A percentile compares a stretch with the other conserved stretches of the same genome.
Evolutionary conservation across 768 basidiomycete genomes (phyloP).

Genomic region (Tulasnella calospora): DNA sequence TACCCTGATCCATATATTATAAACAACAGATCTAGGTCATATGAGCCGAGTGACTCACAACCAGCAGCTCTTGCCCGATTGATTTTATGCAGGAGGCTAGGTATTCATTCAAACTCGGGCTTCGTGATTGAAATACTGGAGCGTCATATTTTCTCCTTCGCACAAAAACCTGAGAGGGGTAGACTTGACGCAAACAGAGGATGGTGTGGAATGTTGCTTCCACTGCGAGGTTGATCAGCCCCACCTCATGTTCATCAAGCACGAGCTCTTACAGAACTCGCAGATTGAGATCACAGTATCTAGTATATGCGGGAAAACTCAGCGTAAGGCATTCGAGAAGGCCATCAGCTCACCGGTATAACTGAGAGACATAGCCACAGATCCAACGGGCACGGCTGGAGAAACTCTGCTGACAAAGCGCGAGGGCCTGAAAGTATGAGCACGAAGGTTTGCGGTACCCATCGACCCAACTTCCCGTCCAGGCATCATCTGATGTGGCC

Average conservation of each 20-base stretch:
- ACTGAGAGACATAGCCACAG: conserved; percentile 12
- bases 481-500: neutral
- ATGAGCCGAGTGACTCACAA: conserved; percentile 40
- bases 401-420: too few species aligned
- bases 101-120: conserved; percentile 82
- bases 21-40: conserved; percentile 15
- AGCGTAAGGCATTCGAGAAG: neutral
- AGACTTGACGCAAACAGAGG: conserved; percentile 83
- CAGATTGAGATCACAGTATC: conserved; percentile 19
- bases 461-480: neutral
- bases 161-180: conserved; percentile 82
- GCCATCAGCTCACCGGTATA: conserved; percentile 10
- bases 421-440: too few species aligned
- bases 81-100: conserved; percentile 83
- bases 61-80: conserved; percentile 67
- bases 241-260: neutral
- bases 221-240: conserved; percentile 47
- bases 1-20: conserved; percentile 49
- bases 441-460: neutral
- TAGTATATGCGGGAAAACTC: neutral
- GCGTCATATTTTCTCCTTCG: conserved; percentile 85
- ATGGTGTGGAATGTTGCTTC: conserved; percentile 92
- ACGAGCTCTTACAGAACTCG: conserved; percentile 19
- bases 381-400: neutral
- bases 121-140: conserved; percentile 87